These are phyloP conservation scores for Rhodosporidiobolus sp. DNA, from an alignment of 768 basidiomycete genomes.

Conservation along the genomic window DNA sequence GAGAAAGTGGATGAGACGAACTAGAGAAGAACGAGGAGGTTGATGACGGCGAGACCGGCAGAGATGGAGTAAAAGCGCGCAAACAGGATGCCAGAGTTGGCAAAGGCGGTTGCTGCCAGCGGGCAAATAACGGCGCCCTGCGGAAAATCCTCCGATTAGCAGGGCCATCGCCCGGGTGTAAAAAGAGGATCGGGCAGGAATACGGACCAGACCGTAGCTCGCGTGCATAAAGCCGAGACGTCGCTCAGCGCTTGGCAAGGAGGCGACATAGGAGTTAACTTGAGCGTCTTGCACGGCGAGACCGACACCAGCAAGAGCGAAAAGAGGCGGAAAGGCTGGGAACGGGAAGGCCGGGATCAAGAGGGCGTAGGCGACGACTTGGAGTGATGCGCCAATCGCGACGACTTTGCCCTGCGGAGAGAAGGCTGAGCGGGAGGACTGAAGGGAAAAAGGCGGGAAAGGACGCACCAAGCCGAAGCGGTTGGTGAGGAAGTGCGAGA, in stretches of 20 bases:
- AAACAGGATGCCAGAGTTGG: background rate
- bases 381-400: background rate
- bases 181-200: background rate
- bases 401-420: slow-evolving; percentile 9
- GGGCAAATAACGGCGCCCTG: slow-evolving; percentile 24
- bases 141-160: no score
- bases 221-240: slow-evolving; percentile 20
- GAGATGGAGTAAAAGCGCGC: slow-evolving; percentile 24
- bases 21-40: slow-evolving; percentile 6
- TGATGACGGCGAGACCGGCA: slow-evolving; percentile 7
- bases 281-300: slow-evolving; percentile 14
- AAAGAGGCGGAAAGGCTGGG: slow-evolving; percentile 13
- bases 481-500: background rate
- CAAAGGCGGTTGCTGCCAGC: slow-evolving; percentile 23
- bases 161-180: no score
- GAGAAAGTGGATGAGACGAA: no score
- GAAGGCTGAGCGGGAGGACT: no score
- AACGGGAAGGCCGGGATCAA: slow-evolving; percentile 28
- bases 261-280: slow-evolving; percentile 20
- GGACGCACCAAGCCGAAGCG: slow-evolving; percentile 10
- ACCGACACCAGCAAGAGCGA: slow-evolving; percentile 6
- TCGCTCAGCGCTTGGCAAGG: slow-evolving; percentile 8
- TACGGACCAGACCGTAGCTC: slow-evolving; percentile 2
- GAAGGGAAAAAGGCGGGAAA: no score
- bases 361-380: slow-evolving; percentile 18